Conservation (phyloP, 768 basidiomycete species). For the Collybia sordida region DNA sequence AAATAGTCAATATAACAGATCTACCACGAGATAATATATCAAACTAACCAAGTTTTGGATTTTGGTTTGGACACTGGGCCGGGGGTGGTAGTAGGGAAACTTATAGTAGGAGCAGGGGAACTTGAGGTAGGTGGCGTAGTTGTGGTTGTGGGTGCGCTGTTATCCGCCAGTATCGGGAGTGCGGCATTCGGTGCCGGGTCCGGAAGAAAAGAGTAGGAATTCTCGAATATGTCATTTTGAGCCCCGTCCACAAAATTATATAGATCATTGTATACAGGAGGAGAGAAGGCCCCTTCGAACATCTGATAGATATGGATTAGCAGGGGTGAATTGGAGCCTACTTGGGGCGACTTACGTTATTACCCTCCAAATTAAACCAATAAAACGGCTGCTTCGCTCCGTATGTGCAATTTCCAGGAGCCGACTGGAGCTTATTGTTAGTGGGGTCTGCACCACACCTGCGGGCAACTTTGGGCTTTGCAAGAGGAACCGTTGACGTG, state of each 20-base stretch:
- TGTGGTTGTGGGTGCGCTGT: background rate
- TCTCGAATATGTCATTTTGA: conserved; percentile 70
- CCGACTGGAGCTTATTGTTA: conserved; percentile 39
- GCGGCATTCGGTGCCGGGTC: conserved; percentile 41
- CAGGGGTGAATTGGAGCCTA: background rate
- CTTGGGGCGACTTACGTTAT: conserved; percentile 47
- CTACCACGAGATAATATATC: background rate
- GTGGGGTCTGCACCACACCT: conserved; percentile 62
- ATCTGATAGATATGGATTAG: conserved; percentile 38
- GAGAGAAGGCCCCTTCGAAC: conserved; percentile 61
- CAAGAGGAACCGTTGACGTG: conserved; percentile 50
- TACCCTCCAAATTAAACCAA: conserved; percentile 63
- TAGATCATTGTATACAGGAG: conserved; percentile 65
- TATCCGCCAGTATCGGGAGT: conserved; percentile 29
- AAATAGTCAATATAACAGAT: background rate
- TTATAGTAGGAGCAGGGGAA: background rate
- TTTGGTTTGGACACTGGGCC: background rate
- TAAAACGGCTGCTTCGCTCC: conserved; percentile 72
- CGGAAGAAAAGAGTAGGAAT: conserved; percentile 49
- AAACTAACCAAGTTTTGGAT: conserved; percentile 3
- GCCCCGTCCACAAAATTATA: conserved; percentile 75
- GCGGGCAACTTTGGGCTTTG: conserved; percentile 56
- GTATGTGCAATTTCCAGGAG: conserved; percentile 67
- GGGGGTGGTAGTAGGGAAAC: background rate
- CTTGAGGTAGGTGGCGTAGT: background rate